Conservation (phyloP, 2,329 filamentous ascomycete genomes). For the Diaporthe ilicicola region DNA sequence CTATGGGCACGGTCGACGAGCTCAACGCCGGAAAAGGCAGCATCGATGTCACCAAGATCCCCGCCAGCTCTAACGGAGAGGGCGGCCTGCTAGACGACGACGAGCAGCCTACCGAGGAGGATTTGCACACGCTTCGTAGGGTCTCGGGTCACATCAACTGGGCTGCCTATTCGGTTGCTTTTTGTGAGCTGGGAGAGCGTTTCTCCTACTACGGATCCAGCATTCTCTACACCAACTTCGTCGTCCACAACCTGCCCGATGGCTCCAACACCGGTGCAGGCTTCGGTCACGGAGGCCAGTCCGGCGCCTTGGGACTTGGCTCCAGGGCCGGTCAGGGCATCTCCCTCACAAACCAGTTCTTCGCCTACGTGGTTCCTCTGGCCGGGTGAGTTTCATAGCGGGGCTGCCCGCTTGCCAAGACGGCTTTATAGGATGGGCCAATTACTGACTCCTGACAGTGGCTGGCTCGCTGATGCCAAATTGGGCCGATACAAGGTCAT, state of each 20-base stretch:
- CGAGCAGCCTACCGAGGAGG: conserved; percentile 66
- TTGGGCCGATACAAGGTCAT: conserved; percentile 79
- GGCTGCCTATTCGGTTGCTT: conserved; percentile 73
- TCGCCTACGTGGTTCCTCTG: conserved; percentile 32
- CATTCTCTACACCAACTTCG: conserved; percentile 74
- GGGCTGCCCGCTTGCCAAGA: neutral
- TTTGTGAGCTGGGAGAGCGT: conserved; percentile 79
- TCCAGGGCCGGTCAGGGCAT: conserved; percentile 61
- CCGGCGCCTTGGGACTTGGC: conserved; percentile 67
- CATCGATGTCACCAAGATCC: conserved; percentile 21
- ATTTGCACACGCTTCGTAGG: conserved; percentile 67
- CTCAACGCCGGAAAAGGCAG: conserved; percentile 25
- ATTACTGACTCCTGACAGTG: conserved; percentile 42
- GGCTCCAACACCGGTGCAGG: conserved; percentile 64
- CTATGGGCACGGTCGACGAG: conserved; percentile 29
- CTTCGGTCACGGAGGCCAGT: conserved; percentile 42
- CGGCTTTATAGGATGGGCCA: neutral
- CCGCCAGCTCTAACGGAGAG: neutral
- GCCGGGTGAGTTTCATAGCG: conserved; percentile 50
- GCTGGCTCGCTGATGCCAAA: conserved; percentile 72
- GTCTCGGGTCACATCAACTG: conserved; percentile 72
- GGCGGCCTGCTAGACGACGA: conserved; percentile 35
- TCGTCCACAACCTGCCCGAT: conserved; percentile 62
- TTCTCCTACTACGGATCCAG: conserved; percentile 81
- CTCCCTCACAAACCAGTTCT: conserved; percentile 56